Conservation (phyloP, 2,329 filamentous ascomycete genomes). For the Botrytis deweyae region DNA sequence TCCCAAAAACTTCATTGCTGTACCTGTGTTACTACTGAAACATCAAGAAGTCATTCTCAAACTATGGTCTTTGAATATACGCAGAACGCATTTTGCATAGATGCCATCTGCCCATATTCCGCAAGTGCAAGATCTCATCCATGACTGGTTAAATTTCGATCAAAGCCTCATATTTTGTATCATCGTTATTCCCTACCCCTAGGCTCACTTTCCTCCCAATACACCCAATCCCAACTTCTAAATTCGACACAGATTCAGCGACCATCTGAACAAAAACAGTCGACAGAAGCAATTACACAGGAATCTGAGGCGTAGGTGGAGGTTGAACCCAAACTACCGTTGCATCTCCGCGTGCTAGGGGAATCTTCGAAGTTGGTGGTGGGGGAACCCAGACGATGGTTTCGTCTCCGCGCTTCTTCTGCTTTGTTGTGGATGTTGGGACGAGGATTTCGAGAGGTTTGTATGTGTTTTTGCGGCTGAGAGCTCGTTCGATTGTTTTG, state of each 20-base stretch:
- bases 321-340: not conserved
- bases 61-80: not conserved
- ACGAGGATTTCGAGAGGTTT: not conserved
- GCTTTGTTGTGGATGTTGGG: accelerated
- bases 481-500: not conserved
- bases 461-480: not conserved
- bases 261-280: not conserved
- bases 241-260: not conserved
- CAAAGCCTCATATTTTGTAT: not conserved
- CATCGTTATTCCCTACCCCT: not conserved
- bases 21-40: no score
- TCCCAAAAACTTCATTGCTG: not conserved
- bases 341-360: not conserved
- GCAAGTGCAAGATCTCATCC: not conserved
- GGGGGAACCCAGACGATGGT: not conserved
- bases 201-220: not conserved
- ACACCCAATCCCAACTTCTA: not conserved
- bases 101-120: not conserved
- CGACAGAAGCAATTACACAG: accelerated
- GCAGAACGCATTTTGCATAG: not conserved
- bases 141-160: not conserved
- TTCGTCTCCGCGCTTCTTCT: not conserved
- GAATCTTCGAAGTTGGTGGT: not conserved
- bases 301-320: not conserved
- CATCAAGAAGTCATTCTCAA: not conserved